Evolutionary conservation across 257 asterid species (phyloP).

Genomic region (Lantana camara): DNA sequence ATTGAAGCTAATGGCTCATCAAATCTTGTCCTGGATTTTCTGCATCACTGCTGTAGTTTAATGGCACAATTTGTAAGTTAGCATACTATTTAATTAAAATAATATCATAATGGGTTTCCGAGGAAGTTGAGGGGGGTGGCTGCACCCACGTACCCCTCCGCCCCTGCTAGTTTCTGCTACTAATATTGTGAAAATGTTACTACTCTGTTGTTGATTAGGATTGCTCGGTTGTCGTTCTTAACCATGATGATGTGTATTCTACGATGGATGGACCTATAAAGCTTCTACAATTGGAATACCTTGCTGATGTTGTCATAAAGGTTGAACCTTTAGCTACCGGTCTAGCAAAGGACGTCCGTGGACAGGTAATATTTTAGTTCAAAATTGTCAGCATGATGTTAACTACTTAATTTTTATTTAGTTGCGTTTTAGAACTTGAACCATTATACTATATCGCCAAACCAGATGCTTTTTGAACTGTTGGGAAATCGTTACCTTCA

Average conservation of each 20-base stretch:
- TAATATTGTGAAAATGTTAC: constrained; percentile 13
- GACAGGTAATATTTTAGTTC: constrained; percentile 69
- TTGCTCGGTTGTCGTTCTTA: constrained; percentile 68
- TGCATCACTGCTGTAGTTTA: constrained; percentile 75
- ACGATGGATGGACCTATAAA: constrained; percentile 48
- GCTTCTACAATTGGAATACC: constrained; percentile 66
- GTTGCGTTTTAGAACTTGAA: too few relatives aligned
- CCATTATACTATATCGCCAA: too few relatives aligned
- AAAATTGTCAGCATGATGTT: neutral
- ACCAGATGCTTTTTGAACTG: too few relatives aligned
- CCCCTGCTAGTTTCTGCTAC: constrained; percentile 6
- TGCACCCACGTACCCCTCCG: too few relatives aligned
- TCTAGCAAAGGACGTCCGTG: constrained; percentile 89
- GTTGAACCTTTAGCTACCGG: constrained; percentile 96
- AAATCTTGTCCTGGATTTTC: constrained; percentile 71
- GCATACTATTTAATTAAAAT: too few relatives aligned
- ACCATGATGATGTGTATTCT: constrained; percentile 81
- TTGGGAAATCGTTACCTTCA: neutral
- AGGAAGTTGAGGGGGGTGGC: too few relatives aligned
- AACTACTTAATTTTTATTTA: neutral
- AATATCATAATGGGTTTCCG: too few relatives aligned
- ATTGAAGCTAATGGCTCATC: constrained; percentile 71
- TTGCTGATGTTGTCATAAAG: constrained; percentile 73
- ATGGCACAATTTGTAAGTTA: constrained; percentile 83
- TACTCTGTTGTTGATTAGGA: constrained; percentile 45